Evolutionary conservation across 164 flowering plant genomes (phyloP).

Genomic region (Stephania japonica): DNA sequence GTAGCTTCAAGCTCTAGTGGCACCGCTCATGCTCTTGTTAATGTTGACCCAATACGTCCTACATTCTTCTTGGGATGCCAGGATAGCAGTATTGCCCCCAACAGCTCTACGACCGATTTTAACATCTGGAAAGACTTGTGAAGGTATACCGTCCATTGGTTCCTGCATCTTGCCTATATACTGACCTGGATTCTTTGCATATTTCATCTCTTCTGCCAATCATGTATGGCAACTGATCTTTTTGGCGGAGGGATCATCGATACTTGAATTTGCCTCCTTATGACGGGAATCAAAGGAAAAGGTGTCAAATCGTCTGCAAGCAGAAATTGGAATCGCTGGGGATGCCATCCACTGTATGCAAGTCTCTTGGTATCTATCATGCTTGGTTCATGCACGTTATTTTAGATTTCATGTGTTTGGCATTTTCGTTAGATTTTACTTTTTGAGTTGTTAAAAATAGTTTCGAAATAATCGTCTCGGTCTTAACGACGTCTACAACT

Average conservation of each 20-base stretch:
- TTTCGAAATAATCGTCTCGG: neutral
- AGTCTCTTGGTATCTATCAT: neutral
- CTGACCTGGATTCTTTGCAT: neutral
- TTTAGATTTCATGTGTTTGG: neutral
- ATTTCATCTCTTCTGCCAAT: neutral
- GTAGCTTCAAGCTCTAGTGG: conserved; percentile 73
- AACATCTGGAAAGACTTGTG: conserved; percentile 82
- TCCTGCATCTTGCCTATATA: neutral
- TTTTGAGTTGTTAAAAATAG: neutral
- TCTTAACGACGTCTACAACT: neutral
- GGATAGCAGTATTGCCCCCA: conserved; percentile 42
- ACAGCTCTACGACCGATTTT: conserved; percentile 54
- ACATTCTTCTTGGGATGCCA: conserved; percentile 86
- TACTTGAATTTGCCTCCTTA: neutral
- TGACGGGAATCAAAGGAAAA: neutral
- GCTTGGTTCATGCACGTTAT: neutral
- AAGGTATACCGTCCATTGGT: neutral
- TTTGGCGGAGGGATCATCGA: neutral
- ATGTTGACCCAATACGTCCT: conserved; percentile 47
- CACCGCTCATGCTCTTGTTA: conserved; percentile 76
- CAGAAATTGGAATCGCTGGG: neutral
- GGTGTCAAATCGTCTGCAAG: neutral
- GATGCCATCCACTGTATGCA: neutral
- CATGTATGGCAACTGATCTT: neutral
- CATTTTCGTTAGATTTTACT: neutral